A percentile compares a stretch with the other conserved stretches of the same genome.
Evolutionary conservation across 768 basidiomycete genomes (phyloP).

Genomic region (Phaffia tasmanica): DNA sequence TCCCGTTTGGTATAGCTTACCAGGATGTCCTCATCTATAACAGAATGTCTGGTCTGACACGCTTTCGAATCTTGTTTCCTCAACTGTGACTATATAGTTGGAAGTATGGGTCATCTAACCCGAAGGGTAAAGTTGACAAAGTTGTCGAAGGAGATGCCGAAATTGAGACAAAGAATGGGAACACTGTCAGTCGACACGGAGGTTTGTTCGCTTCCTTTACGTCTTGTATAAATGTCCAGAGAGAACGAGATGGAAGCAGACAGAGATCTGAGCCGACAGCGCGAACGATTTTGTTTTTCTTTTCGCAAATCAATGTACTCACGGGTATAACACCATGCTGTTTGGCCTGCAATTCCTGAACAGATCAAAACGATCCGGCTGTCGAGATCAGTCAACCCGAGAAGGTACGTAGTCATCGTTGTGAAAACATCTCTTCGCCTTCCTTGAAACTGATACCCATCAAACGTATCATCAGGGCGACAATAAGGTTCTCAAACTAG

Average conservation of each 20-base stretch:
- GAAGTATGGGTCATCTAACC: constrained; percentile 22
- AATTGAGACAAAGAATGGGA: constrained; percentile 21
- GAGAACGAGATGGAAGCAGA: background rate
- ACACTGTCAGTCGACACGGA: constrained; percentile 10
- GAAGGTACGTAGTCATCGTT: too few relatives aligned
- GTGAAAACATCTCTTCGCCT: background rate
- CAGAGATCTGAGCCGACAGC: too few relatives aligned
- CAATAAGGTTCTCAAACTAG: constrained; percentile 17
- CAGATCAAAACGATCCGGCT: constrained; percentile 20
- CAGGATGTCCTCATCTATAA: too few relatives aligned
- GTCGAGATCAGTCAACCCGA: constrained; percentile 19
- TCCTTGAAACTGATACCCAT: too few relatives aligned
- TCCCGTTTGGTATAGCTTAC: too few relatives aligned
- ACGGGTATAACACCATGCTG: background rate
- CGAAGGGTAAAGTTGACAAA: constrained; percentile 12
- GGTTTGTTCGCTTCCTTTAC: background rate
- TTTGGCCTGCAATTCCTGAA: too few relatives aligned
- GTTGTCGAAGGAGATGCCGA: constrained; percentile 21
- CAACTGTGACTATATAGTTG: constrained; percentile 5
- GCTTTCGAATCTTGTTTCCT: background rate
- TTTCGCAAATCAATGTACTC: background rate
- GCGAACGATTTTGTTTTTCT: too few relatives aligned
- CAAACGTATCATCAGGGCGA: background rate
- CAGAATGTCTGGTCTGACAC: background rate
- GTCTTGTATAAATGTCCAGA: too few relatives aligned